A percentile compares a stretch with the other conserved stretches of the same genome.
Conservation (phyloP, 257 asterid species). For the Scutellaria barbata region DNA sequence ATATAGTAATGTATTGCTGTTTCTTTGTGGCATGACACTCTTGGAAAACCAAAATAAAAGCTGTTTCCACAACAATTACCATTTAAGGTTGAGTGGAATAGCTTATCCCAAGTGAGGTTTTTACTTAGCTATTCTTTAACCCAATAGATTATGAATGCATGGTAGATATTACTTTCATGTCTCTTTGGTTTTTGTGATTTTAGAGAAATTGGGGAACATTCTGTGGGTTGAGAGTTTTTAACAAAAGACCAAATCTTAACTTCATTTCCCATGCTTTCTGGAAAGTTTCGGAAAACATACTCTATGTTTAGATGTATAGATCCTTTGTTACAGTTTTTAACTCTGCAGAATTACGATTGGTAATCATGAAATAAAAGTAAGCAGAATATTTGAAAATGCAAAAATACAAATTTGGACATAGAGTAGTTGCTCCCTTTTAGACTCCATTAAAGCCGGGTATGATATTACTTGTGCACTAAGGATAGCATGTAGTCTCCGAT, state of each 20-base stretch:
- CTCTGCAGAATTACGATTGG: neutral
- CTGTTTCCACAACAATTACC: neutral
- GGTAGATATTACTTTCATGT: conserved; percentile 11
- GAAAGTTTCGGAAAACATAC: neutral
- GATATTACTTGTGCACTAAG: neutral
- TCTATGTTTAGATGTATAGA: neutral
- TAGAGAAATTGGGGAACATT: conserved; percentile 5
- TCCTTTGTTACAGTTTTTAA: neutral
- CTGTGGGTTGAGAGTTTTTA: conserved; percentile 5
- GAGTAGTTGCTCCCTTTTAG: neutral
- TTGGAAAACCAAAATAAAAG: conserved; percentile 24
- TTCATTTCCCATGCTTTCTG: conserved; percentile 13
- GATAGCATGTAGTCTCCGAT: neutral
- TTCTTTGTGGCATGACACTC: conserved; percentile 9
- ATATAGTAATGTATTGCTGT: neutral
- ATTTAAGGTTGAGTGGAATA: neutral
- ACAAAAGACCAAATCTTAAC: neutral
- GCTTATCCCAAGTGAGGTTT: neutral
- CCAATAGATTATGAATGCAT: neutral
- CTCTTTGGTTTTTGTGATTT: neutral
- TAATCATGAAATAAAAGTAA: conserved; percentile 1
- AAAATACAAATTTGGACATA: neutral
- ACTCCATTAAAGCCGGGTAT: neutral
- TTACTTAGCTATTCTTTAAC: neutral
- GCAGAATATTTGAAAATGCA: neutral